Percentiles rank a stretch among this genome's conserved stretches.
Evolutionary conservation across 139 green algal species (phyloP).

Genomic region (Asterochloris sp.): DNA sequence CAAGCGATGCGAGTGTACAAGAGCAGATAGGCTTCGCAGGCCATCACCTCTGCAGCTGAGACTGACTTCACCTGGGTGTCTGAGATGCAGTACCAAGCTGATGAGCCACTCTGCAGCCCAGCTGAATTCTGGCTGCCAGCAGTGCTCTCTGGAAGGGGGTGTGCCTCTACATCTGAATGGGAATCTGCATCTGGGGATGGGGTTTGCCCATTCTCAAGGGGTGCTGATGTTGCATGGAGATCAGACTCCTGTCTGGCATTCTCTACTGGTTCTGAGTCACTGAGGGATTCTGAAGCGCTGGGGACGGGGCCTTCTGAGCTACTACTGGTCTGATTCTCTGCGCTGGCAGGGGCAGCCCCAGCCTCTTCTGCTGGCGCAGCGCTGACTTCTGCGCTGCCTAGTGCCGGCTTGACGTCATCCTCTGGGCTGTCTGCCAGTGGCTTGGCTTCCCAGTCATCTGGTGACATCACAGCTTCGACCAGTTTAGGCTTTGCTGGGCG

Average conservation of each 20-base stretch:
- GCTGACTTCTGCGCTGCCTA: too few species aligned
- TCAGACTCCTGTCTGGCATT: background rate
- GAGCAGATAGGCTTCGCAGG: slow-evolving; percentile 29
- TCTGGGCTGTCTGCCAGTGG: background rate
- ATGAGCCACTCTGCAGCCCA: background rate
- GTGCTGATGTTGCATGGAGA: background rate
- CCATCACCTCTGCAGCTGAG: background rate
- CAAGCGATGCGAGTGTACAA: slow-evolving; percentile 23
- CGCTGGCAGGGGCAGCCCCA: too few species aligned
- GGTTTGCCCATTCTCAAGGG: background rate
- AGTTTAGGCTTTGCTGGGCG: background rate
- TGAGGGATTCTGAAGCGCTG: too few species aligned
- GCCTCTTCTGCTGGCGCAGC: too few species aligned
- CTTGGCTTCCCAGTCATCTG: background rate
- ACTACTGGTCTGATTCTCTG: too few species aligned
- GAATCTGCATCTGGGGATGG: background rate
- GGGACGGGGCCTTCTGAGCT: too few species aligned
- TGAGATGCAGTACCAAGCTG: slow-evolving; percentile 22
- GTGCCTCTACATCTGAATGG: too few species aligned
- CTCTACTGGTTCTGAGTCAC: background rate
- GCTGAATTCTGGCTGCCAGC: background rate
- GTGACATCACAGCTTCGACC: background rate
- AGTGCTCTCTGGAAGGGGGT: background rate
- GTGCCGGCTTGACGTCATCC: background rate
- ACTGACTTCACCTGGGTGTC: slow-evolving; percentile 27